Evolutionary conservation across 2,329 filamentous ascomycete species (phyloP), one percentile per base, ranked within the genome.

Genomic region (Diplodia mutila): DNA sequence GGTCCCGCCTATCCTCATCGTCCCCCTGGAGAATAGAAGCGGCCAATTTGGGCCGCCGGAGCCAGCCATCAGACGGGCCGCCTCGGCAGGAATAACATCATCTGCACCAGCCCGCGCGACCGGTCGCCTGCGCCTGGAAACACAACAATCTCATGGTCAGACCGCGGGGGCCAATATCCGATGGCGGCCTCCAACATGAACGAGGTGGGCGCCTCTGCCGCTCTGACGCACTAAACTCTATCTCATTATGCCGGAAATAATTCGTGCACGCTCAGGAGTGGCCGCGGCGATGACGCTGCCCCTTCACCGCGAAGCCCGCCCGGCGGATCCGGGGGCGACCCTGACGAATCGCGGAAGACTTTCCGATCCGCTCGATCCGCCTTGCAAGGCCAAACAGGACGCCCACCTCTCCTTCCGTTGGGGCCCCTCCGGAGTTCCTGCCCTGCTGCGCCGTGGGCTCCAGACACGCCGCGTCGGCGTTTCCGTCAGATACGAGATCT

Each of bases 361-460:
- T 61, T 61, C 57, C 39, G 57, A 61, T 61, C 57, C 57, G 57
- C 39, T 61, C 57, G 57, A 61, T 61, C 57, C 57, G 57, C 57
- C 57, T 61, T 27, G 27, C 57, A 49, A 61, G 25, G 39, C 14
- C 25, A 59, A n/a, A 46, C 37, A 7, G 25, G 29, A 29, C 29
- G 29, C 29, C 57, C 53, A 6, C 39, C 25, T 48, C 57, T 16
- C n/a, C n/a, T n/a, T n/a, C n/a, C n/a, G 57, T 27, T 61, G 57
- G 57, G 55, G 29, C 39, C 37, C n/a, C 39, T 61, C 25, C 32
- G 18, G 18, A 48, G 25, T 46, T 29, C 42, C 57, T 61, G 39
- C 27, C 12, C 16, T 32, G 55, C 37, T n/a, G 55, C 37, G n/a
- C 23, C 5, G 7, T 16, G 53, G 16, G 32, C 53, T 37, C 32